Conservation (phyloP, 352 stramenopile species). For the Globisporangium abappressorium region DNA sequence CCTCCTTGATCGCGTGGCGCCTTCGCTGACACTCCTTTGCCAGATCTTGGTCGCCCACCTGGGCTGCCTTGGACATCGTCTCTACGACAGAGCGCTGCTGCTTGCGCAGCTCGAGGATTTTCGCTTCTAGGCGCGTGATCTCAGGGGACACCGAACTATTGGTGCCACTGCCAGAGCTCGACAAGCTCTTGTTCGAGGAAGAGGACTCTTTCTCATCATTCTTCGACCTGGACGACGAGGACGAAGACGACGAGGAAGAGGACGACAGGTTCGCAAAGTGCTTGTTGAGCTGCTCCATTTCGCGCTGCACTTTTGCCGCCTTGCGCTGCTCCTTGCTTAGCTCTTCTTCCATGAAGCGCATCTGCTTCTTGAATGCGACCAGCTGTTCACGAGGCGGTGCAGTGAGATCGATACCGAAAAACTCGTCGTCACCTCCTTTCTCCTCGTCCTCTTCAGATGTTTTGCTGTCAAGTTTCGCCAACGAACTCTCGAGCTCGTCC, state of each 20-base stretch:
- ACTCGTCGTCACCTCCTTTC: conserved; percentile 61
- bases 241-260: conserved; percentile 25
- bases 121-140: conserved; percentile 55
- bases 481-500: conserved; percentile 68
- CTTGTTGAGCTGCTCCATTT: conserved; percentile 84
- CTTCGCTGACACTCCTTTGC: conserved; percentile 75
- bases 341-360: conserved; percentile 74
- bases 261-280: conserved; percentile 57
- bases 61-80: conserved; percentile 65
- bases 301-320: conserved; percentile 64
- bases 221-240: conserved; percentile 13
- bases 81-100: conserved; percentile 74
- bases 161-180: conserved; percentile 19
- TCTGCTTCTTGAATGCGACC: conserved; percentile 59
- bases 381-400: conserved; percentile 56
- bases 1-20: conserved; percentile 74
- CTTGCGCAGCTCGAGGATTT: conserved; percentile 75
- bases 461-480: conserved; percentile 57
- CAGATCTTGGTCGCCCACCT: conserved; percentile 65
- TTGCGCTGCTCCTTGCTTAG: conserved; percentile 80
- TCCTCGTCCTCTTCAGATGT: conserved; percentile 47
- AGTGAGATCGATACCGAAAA: conserved; percentile 71
- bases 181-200: conserved; percentile 27
- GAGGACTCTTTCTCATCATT: conserved; percentile 30
- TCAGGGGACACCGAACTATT: conserved; percentile 41